Evolutionary conservation across 169 alveolate species (phyloP), one percentile per base, ranked within the genome.

Genomic region (Condylostoma magnum): DNA sequence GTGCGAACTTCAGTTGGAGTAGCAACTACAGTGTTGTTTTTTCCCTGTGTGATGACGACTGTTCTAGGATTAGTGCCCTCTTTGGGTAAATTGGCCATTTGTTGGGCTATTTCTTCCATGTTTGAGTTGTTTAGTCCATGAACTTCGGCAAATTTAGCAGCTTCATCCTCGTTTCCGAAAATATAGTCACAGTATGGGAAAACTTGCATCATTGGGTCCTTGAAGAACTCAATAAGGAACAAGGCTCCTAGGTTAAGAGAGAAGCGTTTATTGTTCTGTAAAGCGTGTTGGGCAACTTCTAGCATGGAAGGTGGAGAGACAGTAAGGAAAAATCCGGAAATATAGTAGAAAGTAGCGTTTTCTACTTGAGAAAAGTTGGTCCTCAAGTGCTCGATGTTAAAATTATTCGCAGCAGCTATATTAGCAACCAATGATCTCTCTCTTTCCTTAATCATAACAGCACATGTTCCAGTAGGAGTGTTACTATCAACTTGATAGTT

Each of bases 391-490:
- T 12, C 53, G 46, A 79, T 50, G 37, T 58, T 54, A 79, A 77
- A 84, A 34, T 77, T 69, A 20, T 54, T 54, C 46, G 93, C 74
- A 6, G 95, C 95, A 6, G 89, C 85, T 3, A 91, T 47, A 55
- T 86, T 75, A 37, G 96, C 93, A 36, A 88, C 80, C 3, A 91
- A 76, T 15, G 92, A 43, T 50, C 96, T 78, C 43, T 84, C 90
- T 30, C 80, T 77, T 31, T 84, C 66, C 47, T 68, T 56, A 47
- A 91, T 60, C 44, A 84, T 31, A 46, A 82, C 92, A 20, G 93
- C 94, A 69, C 96, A 91, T 15, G 84, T 79, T 2, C 95, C 96
- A 15, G 96, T 91, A 3, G 91, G 83, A n/a, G 78, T 18, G 1
- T 15, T 51, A 0, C 37, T 78, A 28, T 56, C 68, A 48, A 54